phyloP scores from a whole-genome alignment of 768 basidiomycete genomes.

The Trametes meyenii region DNA sequence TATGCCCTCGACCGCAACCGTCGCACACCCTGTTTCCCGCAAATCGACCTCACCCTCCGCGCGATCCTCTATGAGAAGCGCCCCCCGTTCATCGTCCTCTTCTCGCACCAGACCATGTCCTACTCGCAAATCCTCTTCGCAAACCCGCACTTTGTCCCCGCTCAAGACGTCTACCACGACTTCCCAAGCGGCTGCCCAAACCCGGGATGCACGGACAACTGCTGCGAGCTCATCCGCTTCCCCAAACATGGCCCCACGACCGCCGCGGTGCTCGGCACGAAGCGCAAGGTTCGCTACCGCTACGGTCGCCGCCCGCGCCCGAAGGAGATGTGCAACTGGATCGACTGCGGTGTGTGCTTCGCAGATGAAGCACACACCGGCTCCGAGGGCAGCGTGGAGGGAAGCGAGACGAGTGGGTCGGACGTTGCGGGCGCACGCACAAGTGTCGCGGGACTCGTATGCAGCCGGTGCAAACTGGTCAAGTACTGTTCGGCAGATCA shows the following conservation, averaged over 20 bases:
- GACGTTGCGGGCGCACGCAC: constrained; percentile 8
- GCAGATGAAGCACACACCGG: constrained; percentile 43
- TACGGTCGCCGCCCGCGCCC: constrained; percentile 46
- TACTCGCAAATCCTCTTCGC: constrained; percentile 85
- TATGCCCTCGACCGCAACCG: constrained; percentile 69
- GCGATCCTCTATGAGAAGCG: constrained; percentile 76
- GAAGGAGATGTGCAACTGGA: constrained; percentile 82
- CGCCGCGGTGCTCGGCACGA: constrained; percentile 64
- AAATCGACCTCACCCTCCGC: constrained; percentile 77
- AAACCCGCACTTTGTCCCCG: constrained; percentile 67
- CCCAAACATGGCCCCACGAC: constrained; percentile 64
- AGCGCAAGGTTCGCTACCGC: constrained; percentile 48
- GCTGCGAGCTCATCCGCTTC: constrained; percentile 80
- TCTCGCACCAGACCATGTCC: constrained; percentile 79
- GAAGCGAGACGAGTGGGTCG: constrained; percentile 42
- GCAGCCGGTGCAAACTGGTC: constrained; percentile 78
- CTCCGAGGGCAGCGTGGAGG: constrained; percentile 45
- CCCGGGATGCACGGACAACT: constrained; percentile 74
- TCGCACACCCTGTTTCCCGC: constrained; percentile 80
- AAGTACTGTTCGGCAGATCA: constrained; percentile 78
- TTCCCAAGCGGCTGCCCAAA: constrained; percentile 82
- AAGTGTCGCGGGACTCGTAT: constrained; percentile 52
- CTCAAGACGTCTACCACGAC: constrained; percentile 73
- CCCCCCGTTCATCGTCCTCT: constrained; percentile 76
- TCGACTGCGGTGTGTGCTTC: constrained; percentile 70